Evolutionary conservation across 257 asterid species (phyloP).

Genomic region (Paraleonurus japonicus): DNA sequence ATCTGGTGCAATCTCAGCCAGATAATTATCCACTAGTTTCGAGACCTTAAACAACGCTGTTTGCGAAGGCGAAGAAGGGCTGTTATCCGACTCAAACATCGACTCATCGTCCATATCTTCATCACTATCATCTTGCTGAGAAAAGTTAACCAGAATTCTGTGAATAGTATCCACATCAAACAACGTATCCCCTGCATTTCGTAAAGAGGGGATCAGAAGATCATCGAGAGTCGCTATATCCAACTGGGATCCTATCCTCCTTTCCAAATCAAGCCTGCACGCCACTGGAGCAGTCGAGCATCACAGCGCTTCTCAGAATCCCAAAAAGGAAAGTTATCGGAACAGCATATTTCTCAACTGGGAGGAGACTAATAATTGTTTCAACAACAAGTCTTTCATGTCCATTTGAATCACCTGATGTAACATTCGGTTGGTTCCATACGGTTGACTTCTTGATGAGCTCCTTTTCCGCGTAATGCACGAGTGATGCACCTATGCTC

Average conservation of each 20-base stretch:
- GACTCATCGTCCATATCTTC: constrained; percentile 80
- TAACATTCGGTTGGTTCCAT: constrained; percentile 60
- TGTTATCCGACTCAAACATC: constrained; percentile 60
- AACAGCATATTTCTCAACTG: constrained; percentile 78
- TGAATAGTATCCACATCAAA: constrained; percentile 87
- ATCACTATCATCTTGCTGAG: constrained; percentile 82
- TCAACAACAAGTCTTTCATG: constrained; percentile 78
- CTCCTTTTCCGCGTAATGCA: constrained; percentile 76
- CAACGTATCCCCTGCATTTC: constrained; percentile 76
- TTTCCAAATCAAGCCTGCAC: constrained; percentile 81
- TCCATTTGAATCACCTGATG: constrained; percentile 41
- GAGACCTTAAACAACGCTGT: constrained; percentile 75
- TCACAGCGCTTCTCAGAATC: constrained; percentile 67
- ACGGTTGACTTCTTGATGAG: constrained; percentile 61
- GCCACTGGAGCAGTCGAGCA: constrained; percentile 73
- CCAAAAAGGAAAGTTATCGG: constrained; percentile 84
- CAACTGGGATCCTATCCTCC: constrained; percentile 76
- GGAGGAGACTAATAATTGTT: constrained; percentile 78
- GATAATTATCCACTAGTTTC: constrained; percentile 73
- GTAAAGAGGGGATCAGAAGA: constrained; percentile 78
- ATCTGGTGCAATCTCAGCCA: constrained; percentile 94
- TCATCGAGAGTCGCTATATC: constrained; percentile 87
- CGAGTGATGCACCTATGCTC: constrained; percentile 86
- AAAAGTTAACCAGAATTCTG: constrained; percentile 70
- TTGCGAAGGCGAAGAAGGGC: constrained; percentile 78